A percentile compares a stretch with the other conserved stretches of the same genome.
Conservation (phyloP, 768 basidiomycete species). For the Hysterangium stoloniferum region DNA sequence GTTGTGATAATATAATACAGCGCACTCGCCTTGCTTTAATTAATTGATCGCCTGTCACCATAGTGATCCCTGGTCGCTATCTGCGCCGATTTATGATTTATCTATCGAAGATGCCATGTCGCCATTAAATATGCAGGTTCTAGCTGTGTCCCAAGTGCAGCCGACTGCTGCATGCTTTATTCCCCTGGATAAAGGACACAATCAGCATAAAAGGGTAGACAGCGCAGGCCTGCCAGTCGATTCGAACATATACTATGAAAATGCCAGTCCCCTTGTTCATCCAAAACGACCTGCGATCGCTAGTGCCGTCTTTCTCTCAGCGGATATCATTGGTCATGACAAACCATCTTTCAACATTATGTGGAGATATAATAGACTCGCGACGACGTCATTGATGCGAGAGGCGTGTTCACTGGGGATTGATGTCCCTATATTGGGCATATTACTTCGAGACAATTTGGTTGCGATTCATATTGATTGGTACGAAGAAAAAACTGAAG, state of each 20-base stretch:
- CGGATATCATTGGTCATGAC: not conserved
- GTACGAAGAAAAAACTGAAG: conserved; percentile 1
- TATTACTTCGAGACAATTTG: not conserved
- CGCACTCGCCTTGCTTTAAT: not conserved
- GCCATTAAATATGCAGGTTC: not conserved
- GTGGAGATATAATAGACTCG: conserved; percentile 7
- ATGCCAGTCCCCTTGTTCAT: conserved; percentile 2
- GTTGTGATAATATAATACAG: not conserved
- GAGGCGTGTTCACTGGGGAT: conserved; percentile 1
- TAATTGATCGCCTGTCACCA: not conserved
- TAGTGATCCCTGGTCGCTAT: conserved; percentile 5
- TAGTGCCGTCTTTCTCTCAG: conserved; percentile 4
- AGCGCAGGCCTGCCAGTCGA: too few relatives aligned
- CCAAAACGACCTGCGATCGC: not conserved
- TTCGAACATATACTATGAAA: not conserved
- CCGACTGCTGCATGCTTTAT: conserved; percentile 4
- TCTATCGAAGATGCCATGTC: conserved; percentile 2
- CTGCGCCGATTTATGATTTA: not conserved
- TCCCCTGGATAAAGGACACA: too few relatives aligned
- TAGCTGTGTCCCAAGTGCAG: not conserved
- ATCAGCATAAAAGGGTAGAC: too few relatives aligned
- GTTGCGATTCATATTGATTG: conserved; percentile 11
- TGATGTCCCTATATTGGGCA: conserved; percentile 2
- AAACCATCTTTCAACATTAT: conserved; percentile 1
- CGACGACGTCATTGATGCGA: conserved; percentile 5